Evolutionary conservation across 306 rosid genomes (phyloP), one percentile per base, ranked within the genome.

Genomic region (Clitoria ternatea): DNA sequence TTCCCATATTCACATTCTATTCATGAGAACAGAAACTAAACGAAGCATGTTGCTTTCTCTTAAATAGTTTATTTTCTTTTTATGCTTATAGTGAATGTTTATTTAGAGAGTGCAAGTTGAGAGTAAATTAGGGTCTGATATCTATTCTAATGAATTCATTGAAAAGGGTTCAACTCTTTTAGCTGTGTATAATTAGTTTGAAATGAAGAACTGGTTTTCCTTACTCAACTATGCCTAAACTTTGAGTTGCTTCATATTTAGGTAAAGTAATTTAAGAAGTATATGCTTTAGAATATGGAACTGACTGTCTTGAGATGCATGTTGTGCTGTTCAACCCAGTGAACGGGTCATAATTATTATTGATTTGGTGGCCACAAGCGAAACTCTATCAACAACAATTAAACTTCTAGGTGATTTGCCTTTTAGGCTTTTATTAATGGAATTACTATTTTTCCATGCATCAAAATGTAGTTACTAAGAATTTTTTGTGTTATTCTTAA

Each of bases 331-430:
- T 1, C 14, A 59, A 0, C n/a, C 15, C 4, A 15, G 40, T 17
- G 65, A 59, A 59, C 44, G 65, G 14, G 65, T 59, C 27, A 59
- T 59, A 59, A 33, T 59, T 32, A 9, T 59, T 0, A 44, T 32
- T 59, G 97, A 91, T 80, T 69, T 91, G 79, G 88, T 91, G 27
- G 97, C 97, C 7, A 91, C 97, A 3, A 96, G 97, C 37, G 97
- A 96, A 69, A 91, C 97, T 40, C 72, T 91, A 11, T 88, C 90
- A 3, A 96, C 97, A 6, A 92, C 97, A 19, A 88, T 88, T 37
- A 70, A 63, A 22, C 96, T 91, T 64, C 72, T 91, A 76, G 97
- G 97, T 86, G 48, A 32, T 75, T 70, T 69, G n/a, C 50, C 12
- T 27, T 55, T 20, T n/a, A 14, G 24, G 43, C 42, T 54, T 14